Evolutionary conservation across 2,329 filamentous ascomycete genomes (phyloP).

Genomic region (Fusarium circinatum): DNA sequence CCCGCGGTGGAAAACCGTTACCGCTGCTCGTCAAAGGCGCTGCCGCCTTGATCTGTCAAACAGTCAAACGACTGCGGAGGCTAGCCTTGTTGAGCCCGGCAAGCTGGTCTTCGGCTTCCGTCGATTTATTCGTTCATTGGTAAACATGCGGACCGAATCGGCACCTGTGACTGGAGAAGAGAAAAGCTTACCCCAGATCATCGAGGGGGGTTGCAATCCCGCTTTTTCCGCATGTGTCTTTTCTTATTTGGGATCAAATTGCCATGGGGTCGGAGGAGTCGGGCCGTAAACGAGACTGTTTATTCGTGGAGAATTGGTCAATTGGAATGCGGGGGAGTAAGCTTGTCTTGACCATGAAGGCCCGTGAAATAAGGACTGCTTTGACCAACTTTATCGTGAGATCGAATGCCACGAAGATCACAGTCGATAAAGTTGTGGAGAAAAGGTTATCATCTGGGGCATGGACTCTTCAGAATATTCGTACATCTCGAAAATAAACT

Average conservation of each 20-base stretch:
- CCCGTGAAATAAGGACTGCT: neutral
- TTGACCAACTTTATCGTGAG: neutral
- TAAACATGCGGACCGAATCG: neutral
- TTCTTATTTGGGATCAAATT: conserved; percentile 6
- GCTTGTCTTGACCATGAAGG: neutral
- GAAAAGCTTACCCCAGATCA: conserved; percentile 16
- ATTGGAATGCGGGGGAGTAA: conserved; percentile 32
- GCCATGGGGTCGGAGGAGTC: conserved; percentile 20
- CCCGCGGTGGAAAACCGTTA: neutral
- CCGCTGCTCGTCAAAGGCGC: conserved; percentile 8
- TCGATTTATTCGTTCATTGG: neutral
- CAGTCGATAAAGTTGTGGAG: neutral
- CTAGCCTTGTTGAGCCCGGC: neutral
- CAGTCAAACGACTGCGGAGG: neutral
- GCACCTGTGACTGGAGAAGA: neutral
- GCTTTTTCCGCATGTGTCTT: conserved; percentile 19
- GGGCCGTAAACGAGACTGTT: conserved; percentile 18
- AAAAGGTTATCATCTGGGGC: neutral
- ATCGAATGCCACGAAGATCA: neutral
- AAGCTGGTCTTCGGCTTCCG: neutral
- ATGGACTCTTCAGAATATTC: neutral
- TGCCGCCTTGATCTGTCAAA: conserved; percentile 2
- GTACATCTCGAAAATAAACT: neutral
- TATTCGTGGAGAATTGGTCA: conserved; percentile 34
- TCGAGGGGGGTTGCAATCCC: conserved; percentile 11